Evolutionary conservation across 2,329 filamentous ascomycete genomes (phyloP), one percentile per base, ranked within the genome.

Genomic region (Aureobasidium sp.): DNA sequence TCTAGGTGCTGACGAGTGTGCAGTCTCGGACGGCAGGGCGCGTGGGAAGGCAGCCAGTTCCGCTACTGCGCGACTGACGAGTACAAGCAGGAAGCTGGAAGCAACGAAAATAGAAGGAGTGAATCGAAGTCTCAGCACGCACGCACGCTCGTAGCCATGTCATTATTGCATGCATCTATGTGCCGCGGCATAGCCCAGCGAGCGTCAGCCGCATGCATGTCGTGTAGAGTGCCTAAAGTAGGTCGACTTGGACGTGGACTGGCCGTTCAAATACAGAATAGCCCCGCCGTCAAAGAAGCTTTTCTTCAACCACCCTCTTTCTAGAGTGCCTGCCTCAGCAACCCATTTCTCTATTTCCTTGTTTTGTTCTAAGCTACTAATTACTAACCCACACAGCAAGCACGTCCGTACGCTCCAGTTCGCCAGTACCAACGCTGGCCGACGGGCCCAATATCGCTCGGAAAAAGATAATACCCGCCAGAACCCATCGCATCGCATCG

Each of bases 401-500:
- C 17, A 42, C 17, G 15, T 14, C 36, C 15, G 29, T 11, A 29
- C 6, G 25, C 15, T 29, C 22, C 37, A 31, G 51, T 55, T 3
- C 41, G 41, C 41, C 17, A 17, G 22, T 20, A 22, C 31, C 5
- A 37, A 27, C 44, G 55, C 41, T 22, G 37, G 44, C 36, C 45
- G 20, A 34, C 44, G 39, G 57, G 57, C 45, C 45, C 57, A 60
- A 42, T 42, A 49, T 14, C 45, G 57, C 57, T 60, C 57, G 17
- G 42, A 51, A 41, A 51, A 51, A 51, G 57, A 55, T 45, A 49
- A 62, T 41, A 41, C 44, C 49, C 37, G 47, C 49, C 49, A 36
- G 29, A 55, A 34, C 22, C 34, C 41, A 51, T 62, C 51, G 51
- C 61, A 62, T 62, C 61, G 60, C 59, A 62, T 62, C 59, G 60